phyloP scores from a whole-genome alignment of 164 flowering plant species.

The Echeveria elegans region DNA sequence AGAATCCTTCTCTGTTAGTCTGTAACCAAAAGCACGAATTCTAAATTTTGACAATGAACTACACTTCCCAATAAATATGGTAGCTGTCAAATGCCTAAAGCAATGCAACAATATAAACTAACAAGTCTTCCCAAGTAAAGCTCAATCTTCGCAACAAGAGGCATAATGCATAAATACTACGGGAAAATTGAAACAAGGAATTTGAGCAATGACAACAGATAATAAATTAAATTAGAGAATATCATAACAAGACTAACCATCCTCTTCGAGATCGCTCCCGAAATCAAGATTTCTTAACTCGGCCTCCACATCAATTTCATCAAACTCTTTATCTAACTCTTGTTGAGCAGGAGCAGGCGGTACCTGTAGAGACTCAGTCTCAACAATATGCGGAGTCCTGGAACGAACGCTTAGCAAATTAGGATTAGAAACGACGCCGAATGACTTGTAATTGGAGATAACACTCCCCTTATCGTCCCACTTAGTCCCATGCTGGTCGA shows the following conservation, averaged over 20 bases:
- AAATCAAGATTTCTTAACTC: slow-evolving; percentile 52
- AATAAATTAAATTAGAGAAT: no score
- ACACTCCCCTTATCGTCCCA: slow-evolving; percentile 60
- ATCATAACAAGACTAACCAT: slow-evolving; percentile 52
- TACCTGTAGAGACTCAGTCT: slow-evolving; percentile 48
- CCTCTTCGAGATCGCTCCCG: slow-evolving; percentile 95
- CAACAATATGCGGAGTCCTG: slow-evolving; percentile 52
- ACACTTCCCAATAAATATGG: no score
- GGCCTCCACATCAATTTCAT: slow-evolving; percentile 7
- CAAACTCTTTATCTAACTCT: slow-evolving; percentile 5
- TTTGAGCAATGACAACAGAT: no score
- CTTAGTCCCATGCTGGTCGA: slow-evolving; percentile 22
- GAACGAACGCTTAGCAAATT: slow-evolving; percentile 59
- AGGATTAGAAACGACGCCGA: slow-evolving; percentile 87
- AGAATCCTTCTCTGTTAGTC: no score
- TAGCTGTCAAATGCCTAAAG: no score
- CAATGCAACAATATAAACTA: no score
- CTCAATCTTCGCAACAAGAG: no score
- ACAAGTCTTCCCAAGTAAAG: no score
- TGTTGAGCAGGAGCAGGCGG: slow-evolving; percentile 22
- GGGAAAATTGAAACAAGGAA: no score
- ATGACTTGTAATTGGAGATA: slow-evolving; percentile 63
- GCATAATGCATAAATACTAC: no score
- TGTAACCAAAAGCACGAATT: no score
- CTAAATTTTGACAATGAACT: no score